Percentiles rank a stretch among this genome's conserved stretches.
These are phyloP conservation scores for Hyparrhenia diplandra DNA, from an alignment of 176 grass and related monocot genomes.

Conservation along the genomic window DNA sequence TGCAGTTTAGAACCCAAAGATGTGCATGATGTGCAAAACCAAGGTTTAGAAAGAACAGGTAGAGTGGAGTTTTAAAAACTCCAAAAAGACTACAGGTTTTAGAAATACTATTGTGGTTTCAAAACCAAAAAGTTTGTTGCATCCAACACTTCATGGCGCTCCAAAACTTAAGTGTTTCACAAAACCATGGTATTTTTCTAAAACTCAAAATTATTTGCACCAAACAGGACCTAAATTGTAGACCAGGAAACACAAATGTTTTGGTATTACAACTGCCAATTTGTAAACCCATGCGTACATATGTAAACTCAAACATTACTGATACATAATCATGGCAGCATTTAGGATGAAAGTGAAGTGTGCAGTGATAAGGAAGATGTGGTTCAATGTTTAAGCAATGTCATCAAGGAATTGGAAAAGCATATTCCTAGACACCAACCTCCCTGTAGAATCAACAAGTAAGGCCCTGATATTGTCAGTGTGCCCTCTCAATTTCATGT, in stretches of 20 bases:
- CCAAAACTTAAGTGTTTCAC: not conserved
- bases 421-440: slow-evolving; percentile 44
- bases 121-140: not conserved
- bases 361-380: not conserved
- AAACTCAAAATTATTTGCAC: not conserved
- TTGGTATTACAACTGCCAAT: not conserved
- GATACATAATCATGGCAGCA: not conserved
- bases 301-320: not conserved
- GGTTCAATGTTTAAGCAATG: not conserved
- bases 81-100: not conserved
- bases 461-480: slow-evolving; percentile 90
- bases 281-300: not conserved
- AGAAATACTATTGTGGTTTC: not conserved
- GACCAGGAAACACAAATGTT: not conserved
- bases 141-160: no score
- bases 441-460: slow-evolving; percentile 90
- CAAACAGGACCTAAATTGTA: not conserved
- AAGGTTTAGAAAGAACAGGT: not conserved
- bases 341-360: not conserved
- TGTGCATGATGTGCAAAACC: not conserved
- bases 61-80: not conserved
- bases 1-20: not conserved
- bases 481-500: slow-evolving; percentile 94
- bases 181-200: not conserved
- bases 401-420: not conserved